Base-by-base conservation (phyloP, 192 early-diverging fungal species). In the Gorgonomyces haynaldii region DNA sequence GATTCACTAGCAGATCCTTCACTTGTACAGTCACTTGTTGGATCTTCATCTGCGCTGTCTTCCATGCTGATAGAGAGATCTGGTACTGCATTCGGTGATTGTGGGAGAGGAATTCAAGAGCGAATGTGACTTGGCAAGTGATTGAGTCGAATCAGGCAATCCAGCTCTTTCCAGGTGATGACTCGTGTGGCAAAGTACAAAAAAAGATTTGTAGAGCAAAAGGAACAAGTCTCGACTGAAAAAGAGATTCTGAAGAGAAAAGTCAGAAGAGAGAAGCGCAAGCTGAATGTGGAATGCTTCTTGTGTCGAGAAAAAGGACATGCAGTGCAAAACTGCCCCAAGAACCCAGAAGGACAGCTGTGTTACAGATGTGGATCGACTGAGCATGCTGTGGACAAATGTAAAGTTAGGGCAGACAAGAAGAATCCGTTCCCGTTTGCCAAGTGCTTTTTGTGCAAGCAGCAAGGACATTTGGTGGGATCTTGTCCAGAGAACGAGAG, bases 331-430 rank as follows among this genome's bases (percentile, higher is more conserved):
- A 70, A 82, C 59, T 96, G 91, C 58, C 87, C 88, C 10, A 55
- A 54, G 30, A 50, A 57, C 26, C 24, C 36, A 15, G 52, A 51
- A 29, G 45, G 60, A 16, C 79, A 80, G 10, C 73, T 90, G 22
- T 96, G 92, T 63, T 93, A 87, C 61, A 85, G 78, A 45, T 96
- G 92, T 61, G 86, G 90, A 16, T 83, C 86, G 3, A 62, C 67
- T 3, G 85, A 89, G 41, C 92, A 96, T 60, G 83, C 64, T 17
- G 72, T 82, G n/a, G 82, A 81, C 45, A 52, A 80, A 37, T 96
- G 92, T 48, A 71, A 70, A 54, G 67, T 82, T 34, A 35, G 36
- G 24, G 35, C 46, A 28, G 60, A 69, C 46, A 45, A 63, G n/a
- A 60, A 59, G 45, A 67, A 70, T 51, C 67, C 66, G 31, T 65